Percentiles rank a stretch among this genome's conserved stretches.
Conservation (phyloP, 345 rosid genomes). For the Turnera subulata region DNA sequence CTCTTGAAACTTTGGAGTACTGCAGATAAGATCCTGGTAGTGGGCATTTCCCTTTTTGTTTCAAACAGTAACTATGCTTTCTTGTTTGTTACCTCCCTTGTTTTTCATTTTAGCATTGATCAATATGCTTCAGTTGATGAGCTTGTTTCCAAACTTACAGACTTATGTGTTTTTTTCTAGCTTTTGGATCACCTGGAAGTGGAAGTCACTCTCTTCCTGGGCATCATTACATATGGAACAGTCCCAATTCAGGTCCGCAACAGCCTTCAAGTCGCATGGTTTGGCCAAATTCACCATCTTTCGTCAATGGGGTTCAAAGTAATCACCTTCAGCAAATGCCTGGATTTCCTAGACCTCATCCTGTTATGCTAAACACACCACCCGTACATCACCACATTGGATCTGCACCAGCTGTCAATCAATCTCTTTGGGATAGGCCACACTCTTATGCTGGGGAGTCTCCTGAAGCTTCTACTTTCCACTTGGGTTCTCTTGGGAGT, state of each 20-base stretch:
- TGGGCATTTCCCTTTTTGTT: not conserved
- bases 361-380: conserved; percentile 57
- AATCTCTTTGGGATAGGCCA: conserved; percentile 64
- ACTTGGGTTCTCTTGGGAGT: conserved; percentile 67
- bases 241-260: conserved; percentile 28
- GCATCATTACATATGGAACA: conserved; percentile 56
- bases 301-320: conserved; percentile 50
- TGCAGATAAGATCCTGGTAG: not conserved
- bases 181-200: conserved; percentile 73
- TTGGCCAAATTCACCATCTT: conserved; percentile 85
- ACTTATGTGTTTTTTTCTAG: conserved; percentile 23
- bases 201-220: conserved; percentile 62
- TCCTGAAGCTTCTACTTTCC: conserved; percentile 71
- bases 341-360: conserved; percentile 61
- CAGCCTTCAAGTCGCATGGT: conserved; percentile 63
- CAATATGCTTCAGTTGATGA: not conserved
- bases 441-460: conserved; percentile 60
- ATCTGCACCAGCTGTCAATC: conserved; percentile 28
- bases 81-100: not conserved
- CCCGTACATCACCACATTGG: conserved; percentile 59
- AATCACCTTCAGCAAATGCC: conserved; percentile 59
- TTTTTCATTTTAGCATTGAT: not conserved
- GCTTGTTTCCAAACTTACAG: conserved; percentile 1
- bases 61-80: not conserved
- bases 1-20: not conserved